Conservation (phyloP, 331 rosid species). For the Stylosanthes scabra region DNA sequence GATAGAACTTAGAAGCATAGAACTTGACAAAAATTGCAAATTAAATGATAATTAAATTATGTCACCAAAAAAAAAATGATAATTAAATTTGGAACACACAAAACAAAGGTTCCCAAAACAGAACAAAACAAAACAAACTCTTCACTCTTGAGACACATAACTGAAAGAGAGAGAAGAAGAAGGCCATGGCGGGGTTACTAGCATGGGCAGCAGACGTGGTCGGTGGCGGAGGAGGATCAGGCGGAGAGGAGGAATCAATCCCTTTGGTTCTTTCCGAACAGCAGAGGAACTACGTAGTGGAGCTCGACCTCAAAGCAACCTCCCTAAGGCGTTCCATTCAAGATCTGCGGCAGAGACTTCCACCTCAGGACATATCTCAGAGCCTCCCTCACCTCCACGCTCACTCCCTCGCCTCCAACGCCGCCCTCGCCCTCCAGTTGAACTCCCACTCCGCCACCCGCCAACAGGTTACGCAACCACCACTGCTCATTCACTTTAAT, state of each 20-base stretch:
- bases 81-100: too few species aligned
- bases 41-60: too few species aligned
- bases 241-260: conserved; percentile 32
- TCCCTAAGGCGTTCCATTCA: conserved; percentile 76
- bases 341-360: conserved; percentile 86
- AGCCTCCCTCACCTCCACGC: conserved; percentile 98
- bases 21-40: too few species aligned
- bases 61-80: too few species aligned
- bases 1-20: too few species aligned
- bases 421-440: conserved; percentile 84
- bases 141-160: background rate
- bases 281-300: conserved; percentile 66
- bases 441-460: conserved; percentile 88
- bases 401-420: conserved; percentile 89
- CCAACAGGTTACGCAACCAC: conserved; percentile 55
- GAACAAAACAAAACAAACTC: background rate
- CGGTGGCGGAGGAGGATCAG: conserved; percentile 52
- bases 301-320: conserved; percentile 62
- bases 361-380: conserved; percentile 86
- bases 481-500: background rate
- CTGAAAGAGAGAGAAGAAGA: background rate
- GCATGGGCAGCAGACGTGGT: conserved; percentile 99
- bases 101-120: too few species aligned
- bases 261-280: conserved; percentile 66
- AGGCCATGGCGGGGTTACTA: conserved; percentile 78